These are phyloP conservation scores for Claviceps maximensis DNA, from an alignment of 2,329 filamentous ascomycete species.

Conservation along the genomic window DNA sequence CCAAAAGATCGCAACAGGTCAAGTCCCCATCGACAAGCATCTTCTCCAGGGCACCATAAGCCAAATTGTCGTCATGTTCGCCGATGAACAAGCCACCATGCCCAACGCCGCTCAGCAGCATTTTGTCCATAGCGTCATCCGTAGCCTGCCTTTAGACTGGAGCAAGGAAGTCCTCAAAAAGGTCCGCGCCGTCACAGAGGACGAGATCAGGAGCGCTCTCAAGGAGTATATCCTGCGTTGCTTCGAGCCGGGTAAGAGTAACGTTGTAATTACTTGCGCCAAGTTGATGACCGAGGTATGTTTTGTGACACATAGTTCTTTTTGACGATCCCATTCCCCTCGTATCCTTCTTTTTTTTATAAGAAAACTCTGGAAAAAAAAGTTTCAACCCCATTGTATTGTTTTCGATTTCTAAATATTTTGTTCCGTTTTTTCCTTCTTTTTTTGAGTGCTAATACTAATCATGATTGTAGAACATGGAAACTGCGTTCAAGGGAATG, in stretches of 20 bases:
- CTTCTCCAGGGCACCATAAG: slow-evolving; percentile 84
- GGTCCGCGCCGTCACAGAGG: slow-evolving; percentile 60
- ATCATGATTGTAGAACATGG: slow-evolving; percentile 50
- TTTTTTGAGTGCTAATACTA: background rate
- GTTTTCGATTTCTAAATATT: background rate
- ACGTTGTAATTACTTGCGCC: slow-evolving; percentile 80
- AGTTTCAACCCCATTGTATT: too few species aligned
- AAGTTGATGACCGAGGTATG: slow-evolving; percentile 73
- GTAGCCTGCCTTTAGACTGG: slow-evolving; percentile 63
- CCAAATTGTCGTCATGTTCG: slow-evolving; percentile 73
- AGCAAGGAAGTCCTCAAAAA: slow-evolving; percentile 62
- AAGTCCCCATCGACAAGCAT: slow-evolving; percentile 59
- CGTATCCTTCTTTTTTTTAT: background rate
- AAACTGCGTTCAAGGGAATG: slow-evolving; percentile 56
- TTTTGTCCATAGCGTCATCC: slow-evolving; percentile 70
- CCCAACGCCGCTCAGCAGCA: slow-evolving; percentile 68
- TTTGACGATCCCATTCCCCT: background rate
- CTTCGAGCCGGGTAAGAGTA: slow-evolving; percentile 68
- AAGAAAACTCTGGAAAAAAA: too few species aligned
- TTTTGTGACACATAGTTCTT: slow-evolving; percentile 11
- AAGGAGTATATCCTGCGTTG: slow-evolving; percentile 62
- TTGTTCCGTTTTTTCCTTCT: background rate
- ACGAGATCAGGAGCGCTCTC: slow-evolving; percentile 66
- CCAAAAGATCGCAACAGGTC: slow-evolving; percentile 58
- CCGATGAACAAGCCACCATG: slow-evolving; percentile 81